Evolutionary conservation across 352 stramenopile genomes (phyloP), one percentile per base, ranked within the genome.

Genomic region (Saprolegnia parasitica): DNA sequence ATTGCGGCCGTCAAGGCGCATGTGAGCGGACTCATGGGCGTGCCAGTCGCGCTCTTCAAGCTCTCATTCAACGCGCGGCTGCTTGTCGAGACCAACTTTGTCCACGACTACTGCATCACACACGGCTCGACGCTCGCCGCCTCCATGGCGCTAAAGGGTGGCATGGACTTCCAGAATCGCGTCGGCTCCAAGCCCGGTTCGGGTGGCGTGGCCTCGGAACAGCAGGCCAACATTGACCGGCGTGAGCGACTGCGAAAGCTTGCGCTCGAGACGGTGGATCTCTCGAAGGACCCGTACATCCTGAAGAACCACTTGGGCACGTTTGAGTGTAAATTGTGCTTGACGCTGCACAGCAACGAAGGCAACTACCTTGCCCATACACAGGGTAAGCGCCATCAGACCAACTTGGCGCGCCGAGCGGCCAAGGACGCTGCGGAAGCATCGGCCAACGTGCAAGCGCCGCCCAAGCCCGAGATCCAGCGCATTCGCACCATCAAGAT

Each of bases 341-440:
- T 99, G 45, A 99, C 97, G 29, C 77, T 99, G 58, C 97, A 99
- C 84, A 98, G 97, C 71, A 99, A 98, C 74, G 97, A 99, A 80
- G 96, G 95, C 32, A 99, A 99, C 77, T 99, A 99, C 79, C 81
- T 99, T 65, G 96, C 97, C 26, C 97, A 99, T 77, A 99, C 97
- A 45, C 97, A 99, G 80, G 97, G 96, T 55, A 99, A 99, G 84
- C 95, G 97, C 55, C 97, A 99, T 83, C 97, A 99, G 88, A 93
- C 88, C 23, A 98, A 98, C 72, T 80, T 99, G 66, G 93, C 89
- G 13, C 80, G 91, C 42, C 88, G 97, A 24, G 96, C 94, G 8
- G 85, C 88, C 56, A 87, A 96, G 77, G 81, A 97, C 45, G 76
- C 73, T 4, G 78, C 79, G 1, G 78, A 76, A n/a, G 77, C 77